Evolutionary conservation across 768 basidiomycete species (phyloP).

Genomic region (Kwoniella sp.): DNA sequence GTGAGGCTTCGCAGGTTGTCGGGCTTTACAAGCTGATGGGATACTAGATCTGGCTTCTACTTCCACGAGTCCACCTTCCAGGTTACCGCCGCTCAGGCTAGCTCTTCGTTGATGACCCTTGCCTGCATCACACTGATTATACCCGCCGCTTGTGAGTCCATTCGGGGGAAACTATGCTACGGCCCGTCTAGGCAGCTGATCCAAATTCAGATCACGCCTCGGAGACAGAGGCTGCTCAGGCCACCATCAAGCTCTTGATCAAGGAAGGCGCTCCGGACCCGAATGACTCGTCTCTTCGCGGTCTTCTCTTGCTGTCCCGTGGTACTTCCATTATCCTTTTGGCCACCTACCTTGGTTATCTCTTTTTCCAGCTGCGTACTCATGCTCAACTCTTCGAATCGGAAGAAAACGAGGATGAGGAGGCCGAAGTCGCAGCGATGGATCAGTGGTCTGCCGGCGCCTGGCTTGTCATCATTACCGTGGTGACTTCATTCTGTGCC

Average conservation of each 20-base stretch:
- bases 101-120: conserved; percentile 69
- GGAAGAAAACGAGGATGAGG: conserved; percentile 51
- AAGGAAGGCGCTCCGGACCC: conserved; percentile 37
- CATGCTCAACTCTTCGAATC: conserved; percentile 64
- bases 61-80: conserved; percentile 69
- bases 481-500: conserved; percentile 81
- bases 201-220: conserved; percentile 38
- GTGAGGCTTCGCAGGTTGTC: not conserved
- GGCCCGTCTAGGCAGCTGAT: not conserved
- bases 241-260: conserved; percentile 15
- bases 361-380: conserved; percentile 61
- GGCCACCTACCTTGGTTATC: conserved; percentile 59
- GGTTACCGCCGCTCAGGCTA: conserved; percentile 76
- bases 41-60: conserved; percentile 59
- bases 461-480: conserved; percentile 66
- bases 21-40: not conserved
- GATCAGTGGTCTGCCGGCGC: conserved; percentile 62
- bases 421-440: conserved; percentile 60
- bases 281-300: conserved; percentile 49
- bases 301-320: conserved; percentile 69
- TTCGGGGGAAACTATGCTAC: not conserved
- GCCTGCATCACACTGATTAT: conserved; percentile 84
- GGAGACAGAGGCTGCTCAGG: conserved; percentile 14
- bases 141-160: conserved; percentile 69
- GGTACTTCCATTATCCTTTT: conserved; percentile 75